phyloP scores from a whole-genome alignment of 352 stramenopile species.

The Pythium grandisporangium region DNA sequence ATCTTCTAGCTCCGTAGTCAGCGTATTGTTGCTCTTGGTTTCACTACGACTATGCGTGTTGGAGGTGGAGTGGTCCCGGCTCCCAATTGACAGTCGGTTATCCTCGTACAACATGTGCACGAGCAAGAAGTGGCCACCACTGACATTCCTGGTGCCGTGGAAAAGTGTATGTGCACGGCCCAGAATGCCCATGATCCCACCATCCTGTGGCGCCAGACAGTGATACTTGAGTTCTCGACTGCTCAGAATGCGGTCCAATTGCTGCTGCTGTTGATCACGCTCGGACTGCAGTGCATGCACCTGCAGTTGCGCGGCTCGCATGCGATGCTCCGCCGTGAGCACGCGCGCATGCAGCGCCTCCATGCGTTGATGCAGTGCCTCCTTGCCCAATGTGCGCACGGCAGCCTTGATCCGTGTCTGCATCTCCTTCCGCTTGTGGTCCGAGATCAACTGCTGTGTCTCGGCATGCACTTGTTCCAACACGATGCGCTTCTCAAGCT shows the following conservation, averaged over 20 bases:
- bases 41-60: too few species aligned
- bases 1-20: constrained; percentile 3
- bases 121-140: constrained; percentile 30
- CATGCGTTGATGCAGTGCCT: constrained; percentile 58
- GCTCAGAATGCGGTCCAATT: constrained; percentile 39
- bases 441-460: constrained; percentile 32
- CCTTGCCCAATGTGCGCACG: constrained; percentile 47
- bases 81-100: neutral
- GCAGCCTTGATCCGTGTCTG: constrained; percentile 44
- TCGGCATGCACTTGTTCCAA: constrained; percentile 34
- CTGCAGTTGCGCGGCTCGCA: constrained; percentile 42
- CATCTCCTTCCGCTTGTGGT: constrained; percentile 41
- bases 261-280: constrained; percentile 20
- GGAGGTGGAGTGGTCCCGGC: neutral
- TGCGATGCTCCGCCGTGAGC: constrained; percentile 41
- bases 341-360: constrained; percentile 35
- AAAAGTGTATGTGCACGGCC: constrained; percentile 26
- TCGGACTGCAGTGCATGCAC: constrained; percentile 20
- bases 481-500: constrained; percentile 25
- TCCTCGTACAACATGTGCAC: constrained; percentile 63
- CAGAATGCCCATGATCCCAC: constrained; percentile 46
- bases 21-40: neutral
- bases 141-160: constrained; percentile 27
- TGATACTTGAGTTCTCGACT: constrained; percentile 50
- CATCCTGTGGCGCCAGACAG: constrained; percentile 19